phyloP scores from a whole-genome alignment of 179 eudicot species.

The Vitellaria paradoxa region DNA sequence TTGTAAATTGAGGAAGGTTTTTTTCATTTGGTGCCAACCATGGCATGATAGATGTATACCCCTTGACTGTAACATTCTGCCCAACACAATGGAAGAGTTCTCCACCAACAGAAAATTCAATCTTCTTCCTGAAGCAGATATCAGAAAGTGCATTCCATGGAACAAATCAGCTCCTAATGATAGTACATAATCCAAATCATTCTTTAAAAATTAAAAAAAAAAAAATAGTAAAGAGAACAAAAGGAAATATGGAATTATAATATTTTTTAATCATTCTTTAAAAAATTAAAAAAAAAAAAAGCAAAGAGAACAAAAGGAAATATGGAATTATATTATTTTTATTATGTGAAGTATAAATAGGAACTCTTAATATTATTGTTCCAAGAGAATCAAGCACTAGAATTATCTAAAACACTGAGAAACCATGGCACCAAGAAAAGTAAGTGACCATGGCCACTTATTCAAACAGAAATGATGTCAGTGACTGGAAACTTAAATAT shows the following conservation, averaged over 20 bases:
- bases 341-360: neutral
- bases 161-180: neutral
- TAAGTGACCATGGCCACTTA: neutral
- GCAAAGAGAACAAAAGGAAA: neutral
- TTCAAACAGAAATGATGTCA: constrained; percentile 7
- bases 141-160: neutral
- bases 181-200: neutral
- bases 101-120: constrained; percentile 78
- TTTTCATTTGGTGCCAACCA: constrained; percentile 88
- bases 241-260: neutral
- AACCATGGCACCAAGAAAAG: neutral
- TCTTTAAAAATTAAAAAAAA: neutral
- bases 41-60: constrained; percentile 84
- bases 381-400: constrained; percentile 8
- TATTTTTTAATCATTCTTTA: neutral
- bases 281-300: neutral
- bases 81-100: constrained; percentile 80
- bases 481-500: neutral
- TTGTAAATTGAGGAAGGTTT: constrained; percentile 70
- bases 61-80: constrained; percentile 58
- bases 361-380: neutral
- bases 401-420: neutral
- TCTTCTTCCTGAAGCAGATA: constrained; percentile 50
- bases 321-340: neutral
- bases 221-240: neutral